Base-by-base conservation (phyloP, 2,329 filamentous ascomycete species). In the Kalaharituber pfeilii region DNA sequence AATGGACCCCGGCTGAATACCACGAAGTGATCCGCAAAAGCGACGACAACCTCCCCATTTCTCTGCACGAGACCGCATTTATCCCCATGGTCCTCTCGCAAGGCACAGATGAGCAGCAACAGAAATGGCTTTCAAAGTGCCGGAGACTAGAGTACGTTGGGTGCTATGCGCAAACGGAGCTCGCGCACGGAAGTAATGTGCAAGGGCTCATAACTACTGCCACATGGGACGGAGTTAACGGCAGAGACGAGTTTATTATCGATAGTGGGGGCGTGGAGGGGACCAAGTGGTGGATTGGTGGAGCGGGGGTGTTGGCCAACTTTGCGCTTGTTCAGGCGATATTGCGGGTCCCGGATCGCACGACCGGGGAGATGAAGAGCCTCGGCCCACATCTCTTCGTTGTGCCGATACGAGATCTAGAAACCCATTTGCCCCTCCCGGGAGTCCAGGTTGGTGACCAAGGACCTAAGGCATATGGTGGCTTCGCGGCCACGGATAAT, bases 241-340 rank as follows among this genome's bases (percentile, higher is more conserved):
- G 24, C 11, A 47, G 18, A 22, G 42, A 47, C 25, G 24, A 20
- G 24, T 22, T 47, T 25, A 47, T 4, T 13, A 47, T 47, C 22
- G n/a, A 20, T 22, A 18, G 15, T 25, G 3, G 42, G n/a, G 24
- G 18, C 15, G 22, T 47, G 5, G 59, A 60, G 45, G 55, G 59
- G 28, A 52, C 81, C 29, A 89, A 89, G 66, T 89, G 83, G 83
- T 88, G 84, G 84, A 86, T 86, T 62, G 84, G 84, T 1, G 84
- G 82, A 9, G 73, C 88, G 2, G 84, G 84, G 51, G 75, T 81
- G 62, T 81, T 80, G 2, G 84, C 84, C 45, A 88, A 85, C 65
- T 75, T 86, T 64, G 84, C 84, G 1, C 78, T 85, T 1, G 82
- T 88, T 5, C 26, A 59, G 47, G 59, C 58, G 2, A 86, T 88